Evolutionary conservation across 805 yeast species (phyloP).

Genomic region (Maudiozyma saulgeensis): DNA sequence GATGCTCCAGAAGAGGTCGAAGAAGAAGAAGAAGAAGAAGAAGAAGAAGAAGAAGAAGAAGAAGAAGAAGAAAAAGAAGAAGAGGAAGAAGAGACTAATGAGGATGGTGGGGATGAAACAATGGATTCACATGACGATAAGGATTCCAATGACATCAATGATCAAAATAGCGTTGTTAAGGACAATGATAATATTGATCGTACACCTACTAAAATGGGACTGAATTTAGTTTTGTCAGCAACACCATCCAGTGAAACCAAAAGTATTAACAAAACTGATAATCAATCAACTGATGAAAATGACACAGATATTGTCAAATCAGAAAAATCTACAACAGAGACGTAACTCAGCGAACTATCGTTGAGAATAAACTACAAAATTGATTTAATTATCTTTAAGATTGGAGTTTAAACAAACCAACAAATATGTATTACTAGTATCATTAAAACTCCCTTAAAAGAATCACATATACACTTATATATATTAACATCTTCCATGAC

Average conservation of each 20-base stretch:
- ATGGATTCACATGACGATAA: neutral
- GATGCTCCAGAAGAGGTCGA: constrained; percentile 15
- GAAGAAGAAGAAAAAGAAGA: neutral
- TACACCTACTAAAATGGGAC: neutral
- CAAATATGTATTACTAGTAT: too few species aligned
- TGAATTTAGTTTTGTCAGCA: neutral
- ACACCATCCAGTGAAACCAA: neutral
- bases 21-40: too few species aligned
- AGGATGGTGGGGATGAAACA: constrained; percentile 9
- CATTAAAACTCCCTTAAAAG: too few species aligned
- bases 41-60: constrained; percentile 8
- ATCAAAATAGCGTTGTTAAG: neutral
- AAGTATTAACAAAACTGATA: neutral
- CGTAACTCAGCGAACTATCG: neutral
- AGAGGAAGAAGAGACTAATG: too few species aligned
- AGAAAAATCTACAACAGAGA: neutral
- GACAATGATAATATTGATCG: neutral
- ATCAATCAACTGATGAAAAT: constrained; percentile 18
- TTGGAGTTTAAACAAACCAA: too few species aligned
- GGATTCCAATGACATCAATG: neutral
- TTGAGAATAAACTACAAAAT: neutral
- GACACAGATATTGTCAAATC: constrained; percentile 11
- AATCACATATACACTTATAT: neutral
- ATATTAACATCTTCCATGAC: neutral
- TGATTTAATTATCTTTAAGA: too few species aligned